These are phyloP conservation scores for Dictyostelium brefeldianum DNA, from an alignment of 78 protist species.

Conservation along the genomic window DNA sequence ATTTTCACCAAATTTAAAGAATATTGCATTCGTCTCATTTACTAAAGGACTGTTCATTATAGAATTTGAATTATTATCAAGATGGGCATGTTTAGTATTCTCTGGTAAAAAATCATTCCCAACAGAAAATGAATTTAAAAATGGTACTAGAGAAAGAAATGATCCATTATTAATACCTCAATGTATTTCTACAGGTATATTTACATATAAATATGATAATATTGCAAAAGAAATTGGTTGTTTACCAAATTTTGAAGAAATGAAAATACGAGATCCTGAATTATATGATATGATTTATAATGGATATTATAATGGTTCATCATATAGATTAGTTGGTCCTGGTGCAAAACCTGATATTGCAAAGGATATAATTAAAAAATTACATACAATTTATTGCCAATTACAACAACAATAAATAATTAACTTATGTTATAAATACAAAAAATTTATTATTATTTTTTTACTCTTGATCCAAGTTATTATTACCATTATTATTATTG, in stretches of 20 bases:
- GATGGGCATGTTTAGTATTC: not conserved
- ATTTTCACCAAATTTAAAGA: not conserved
- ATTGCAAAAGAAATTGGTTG: slow-evolving; percentile 3
- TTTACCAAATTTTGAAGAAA: slow-evolving; percentile 10
- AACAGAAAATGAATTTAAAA: not conserved
- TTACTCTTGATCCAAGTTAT: too few species aligned
- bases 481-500: too few species aligned
- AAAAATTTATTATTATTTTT: too few species aligned
- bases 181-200: not conserved
- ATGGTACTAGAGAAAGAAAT: not conserved
- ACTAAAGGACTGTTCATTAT: not conserved
- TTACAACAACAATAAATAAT: too few species aligned
- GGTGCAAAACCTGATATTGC: not conserved
- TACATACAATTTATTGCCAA: too few species aligned
- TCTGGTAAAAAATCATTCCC: not conserved
- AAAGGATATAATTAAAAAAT: too few species aligned
- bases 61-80: not conserved
- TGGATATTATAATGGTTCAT: not conserved
- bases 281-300: not conserved
- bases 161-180: not conserved
- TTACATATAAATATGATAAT: not conserved
- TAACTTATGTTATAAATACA: too few species aligned
- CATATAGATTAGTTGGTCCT: not conserved
- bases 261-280: not conserved
- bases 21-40: not conserved